Base-by-base conservation (phyloP, 1,284 basidiomycete species). In the Tylopilus sp. region DNA sequence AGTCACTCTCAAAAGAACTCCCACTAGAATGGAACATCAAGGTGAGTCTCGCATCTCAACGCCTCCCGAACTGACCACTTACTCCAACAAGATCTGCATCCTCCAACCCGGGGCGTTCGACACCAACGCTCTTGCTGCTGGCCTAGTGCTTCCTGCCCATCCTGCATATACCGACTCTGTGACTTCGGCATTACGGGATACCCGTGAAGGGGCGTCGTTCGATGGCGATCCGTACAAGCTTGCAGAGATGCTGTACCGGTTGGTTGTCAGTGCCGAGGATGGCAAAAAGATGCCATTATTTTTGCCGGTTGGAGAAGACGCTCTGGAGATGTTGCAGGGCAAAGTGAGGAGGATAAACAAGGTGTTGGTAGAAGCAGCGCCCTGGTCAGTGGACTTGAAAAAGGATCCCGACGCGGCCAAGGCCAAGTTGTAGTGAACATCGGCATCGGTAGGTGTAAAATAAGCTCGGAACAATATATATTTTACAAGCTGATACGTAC, bases 1-100 rank as follows among this genome's bases (percentile, higher is more conserved):
- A 59, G 30, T 48, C 45, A 3, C 50, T 63, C 0, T 45, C 46
- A 2, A 46, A 37, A 21, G 59, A 58, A 26, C 29, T 55, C 4
- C 39, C 25, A 1, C 31, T 34, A 8, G 41, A 52, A 16, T 60
- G 54, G 63, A 61, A 59, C 18, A 64, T 65, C 49, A 59, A 48
- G 23, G 42, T 43, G 23, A 18, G 56, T 31, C 13, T 9, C 5
- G 1, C 13, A 6, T n/a, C 5, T 6, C 23, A 28, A 12, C 41
- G 7, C 7, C 2, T 11, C n/a, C 11, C 8, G 33, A 4, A 9
- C 7, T 10, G n/a, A 28, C 19, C 8, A 38, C n/a, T 18, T 5
- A 7, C n/a, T 7, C 6, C n/a, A 7, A 29, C n/a, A 28, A 55
- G 52, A 36, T 52, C 13, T 61, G 59, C 40, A 54, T 60, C 45